Percentiles rank a stretch among this genome's conserved stretches.
phyloP scores from a whole-genome alignment of 805 yeast genomes.

The Lipomyces oligophaga region DNA sequence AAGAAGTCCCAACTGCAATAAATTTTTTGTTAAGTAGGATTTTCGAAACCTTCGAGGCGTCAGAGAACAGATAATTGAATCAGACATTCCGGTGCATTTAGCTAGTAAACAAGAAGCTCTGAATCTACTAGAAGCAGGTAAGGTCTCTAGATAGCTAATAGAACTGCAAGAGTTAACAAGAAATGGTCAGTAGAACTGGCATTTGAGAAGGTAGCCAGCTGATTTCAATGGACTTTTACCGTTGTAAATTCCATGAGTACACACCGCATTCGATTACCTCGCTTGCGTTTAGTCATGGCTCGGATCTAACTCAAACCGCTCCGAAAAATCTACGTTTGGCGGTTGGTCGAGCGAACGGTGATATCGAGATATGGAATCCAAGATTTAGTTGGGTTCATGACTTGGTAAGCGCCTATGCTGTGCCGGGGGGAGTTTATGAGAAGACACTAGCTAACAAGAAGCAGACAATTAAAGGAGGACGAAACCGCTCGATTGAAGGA shows the following conservation, averaged over 20 bases:
- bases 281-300: conserved; percentile 52
- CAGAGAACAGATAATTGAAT: too few species aligned
- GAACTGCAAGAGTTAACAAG: too few species aligned
- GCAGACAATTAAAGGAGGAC: conserved; percentile 64
- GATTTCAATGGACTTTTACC: conserved; percentile 74
- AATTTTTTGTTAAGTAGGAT: too few species aligned
- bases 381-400: conserved; percentile 75
- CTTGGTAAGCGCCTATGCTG: conserved; percentile 12
- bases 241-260: conserved; percentile 88
- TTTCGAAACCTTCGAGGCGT: too few species aligned
- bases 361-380: conserved; percentile 94
- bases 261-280: conserved; percentile 82
- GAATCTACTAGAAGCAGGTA: too few species aligned
- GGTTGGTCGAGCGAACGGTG: conserved; percentile 90
- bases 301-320: conserved; percentile 43
- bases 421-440: conserved; percentile 30
- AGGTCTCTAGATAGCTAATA: too few species aligned
- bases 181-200: too few species aligned
- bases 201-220: too few species aligned
- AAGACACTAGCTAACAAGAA: neutral
- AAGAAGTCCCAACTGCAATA: too few species aligned
- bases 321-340: conserved; percentile 70
- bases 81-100: too few species aligned
- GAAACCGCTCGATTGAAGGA: conserved; percentile 84
- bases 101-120: too few species aligned